Base-by-base conservation (phyloP, 495 filamentous ascomycete species). In the Penicillium herquei region DNA sequence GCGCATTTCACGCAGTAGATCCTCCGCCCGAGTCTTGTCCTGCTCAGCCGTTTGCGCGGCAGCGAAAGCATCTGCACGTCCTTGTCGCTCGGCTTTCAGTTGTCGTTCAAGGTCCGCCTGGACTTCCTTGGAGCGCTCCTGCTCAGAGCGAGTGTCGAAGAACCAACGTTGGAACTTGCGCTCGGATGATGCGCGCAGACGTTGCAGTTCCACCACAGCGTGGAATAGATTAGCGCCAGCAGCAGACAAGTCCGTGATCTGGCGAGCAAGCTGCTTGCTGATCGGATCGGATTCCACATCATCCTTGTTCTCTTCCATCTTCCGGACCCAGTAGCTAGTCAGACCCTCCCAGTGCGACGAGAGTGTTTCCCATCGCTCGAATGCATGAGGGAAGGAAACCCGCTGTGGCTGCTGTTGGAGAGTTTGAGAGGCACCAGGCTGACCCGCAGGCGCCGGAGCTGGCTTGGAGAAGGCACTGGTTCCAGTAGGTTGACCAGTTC, bases 91-190 rank as follows among this genome's bases (percentile, higher is more conserved):
- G 16, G 84, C 74, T 30, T 86, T 80, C 31, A 98, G 71, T 26
- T 85, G 83, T 21, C 80, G 76, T 64, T 96, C 86, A 16, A 94
- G 75, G 61, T 90, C 84, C n/a, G 81, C 90, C 51, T 90, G 88
- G n/a, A 89, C 78, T 67, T 97, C 94, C 56, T 89, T 86, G 39
- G 85, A 75, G 11, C 88, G 86, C 75, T 98, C 94, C 61, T 95
- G 84, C 53, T 97, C 92, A 39, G 84, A 80, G 42, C 92, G 84
- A 2, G 90, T 96, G 62, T 98, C 94, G 66, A 96, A 95, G 72
- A 97, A 97, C 94, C 94, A 98, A 39, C 95, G 86, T 70, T 98
- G 95, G 68, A 98, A 98, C 66, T 98, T 98, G 35, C 95, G 83
- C 70, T 98, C 95, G 1, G 92, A 96, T 17, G 90, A 95, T 16